Percentiles rank a stretch among this genome's conserved stretches.
These are phyloP conservation scores for Suillus bovinus DNA, from an alignment of 768 basidiomycete species.

Conservation along the genomic window DNA sequence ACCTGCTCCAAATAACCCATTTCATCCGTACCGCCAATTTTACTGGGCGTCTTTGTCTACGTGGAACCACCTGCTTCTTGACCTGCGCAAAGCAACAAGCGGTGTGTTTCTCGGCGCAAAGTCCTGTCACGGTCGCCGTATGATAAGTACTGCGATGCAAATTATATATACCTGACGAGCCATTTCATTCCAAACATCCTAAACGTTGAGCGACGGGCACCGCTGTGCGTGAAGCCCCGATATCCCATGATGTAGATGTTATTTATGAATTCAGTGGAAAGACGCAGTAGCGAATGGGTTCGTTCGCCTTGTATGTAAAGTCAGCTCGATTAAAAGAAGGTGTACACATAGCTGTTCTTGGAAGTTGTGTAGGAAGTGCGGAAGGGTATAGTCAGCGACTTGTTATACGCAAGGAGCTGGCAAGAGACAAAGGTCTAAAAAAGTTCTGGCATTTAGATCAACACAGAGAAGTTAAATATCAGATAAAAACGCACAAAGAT, in stretches of 20 bases:
- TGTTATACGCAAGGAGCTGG: too few species aligned
- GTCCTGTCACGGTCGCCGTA: conserved; percentile 51
- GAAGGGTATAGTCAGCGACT: conserved; percentile 90
- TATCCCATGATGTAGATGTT: conserved; percentile 92
- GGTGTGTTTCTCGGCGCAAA: conserved; percentile 83
- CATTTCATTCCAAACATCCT: conserved; percentile 91
- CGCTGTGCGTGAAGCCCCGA: conserved; percentile 73
- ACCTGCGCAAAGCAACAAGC: conserved; percentile 85
- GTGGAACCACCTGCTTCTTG: conserved; percentile 83
- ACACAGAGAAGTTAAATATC: too few species aligned
- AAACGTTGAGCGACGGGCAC: conserved; percentile 86
- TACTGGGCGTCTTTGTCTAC: conserved; percentile 86
- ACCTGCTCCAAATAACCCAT: conserved; percentile 96
- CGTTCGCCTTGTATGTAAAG: conserved; percentile 74
- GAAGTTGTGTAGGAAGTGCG: conserved; percentile 93
- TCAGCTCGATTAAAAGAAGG: conserved; percentile 2
- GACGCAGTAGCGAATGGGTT: conserved; percentile 94
- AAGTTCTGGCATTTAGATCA: too few species aligned
- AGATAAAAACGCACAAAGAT: too few species aligned
- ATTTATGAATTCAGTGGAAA: conserved; percentile 86
- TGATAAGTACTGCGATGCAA: neutral
- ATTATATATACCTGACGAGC: conserved; percentile 39
- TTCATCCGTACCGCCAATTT: conserved; percentile 78
- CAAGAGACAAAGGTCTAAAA: too few species aligned
- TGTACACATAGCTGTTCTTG: conserved; percentile 77